Conservation (phyloP, 2,329 filamentous ascomycete genomes). For the Talaromyces amestolkiae region DNA sequence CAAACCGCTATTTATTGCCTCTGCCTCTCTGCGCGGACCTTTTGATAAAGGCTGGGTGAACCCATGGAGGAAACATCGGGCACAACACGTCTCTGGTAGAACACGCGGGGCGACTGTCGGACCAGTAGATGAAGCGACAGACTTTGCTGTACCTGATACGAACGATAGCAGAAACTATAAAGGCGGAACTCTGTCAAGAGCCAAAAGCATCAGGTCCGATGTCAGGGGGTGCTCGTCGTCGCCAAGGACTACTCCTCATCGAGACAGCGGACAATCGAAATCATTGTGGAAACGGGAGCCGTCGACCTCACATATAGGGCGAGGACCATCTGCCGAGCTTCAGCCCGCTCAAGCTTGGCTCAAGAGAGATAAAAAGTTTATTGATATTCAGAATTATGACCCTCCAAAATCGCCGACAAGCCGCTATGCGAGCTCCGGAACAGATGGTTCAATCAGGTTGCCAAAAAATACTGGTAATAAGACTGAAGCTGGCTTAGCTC, state of each 20-base stretch:
- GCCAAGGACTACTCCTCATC: not conserved
- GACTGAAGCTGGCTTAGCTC: not conserved
- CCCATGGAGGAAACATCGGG: constrained; percentile 42
- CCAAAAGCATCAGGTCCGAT: not conserved
- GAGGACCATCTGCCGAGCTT: constrained; percentile 13
- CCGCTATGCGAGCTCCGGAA: constrained; percentile 4
- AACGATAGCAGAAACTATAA: constrained; percentile 23
- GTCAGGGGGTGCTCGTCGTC: not conserved
- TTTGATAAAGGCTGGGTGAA: constrained; percentile 47
- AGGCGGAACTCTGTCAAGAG: not conserved
- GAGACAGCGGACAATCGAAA: not conserved
- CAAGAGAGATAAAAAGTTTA: constrained; percentile 11
- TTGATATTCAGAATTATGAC: constrained; percentile 31
- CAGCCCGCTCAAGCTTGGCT: constrained; percentile 11
- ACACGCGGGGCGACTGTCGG: not conserved
- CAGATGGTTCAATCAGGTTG: not conserved
- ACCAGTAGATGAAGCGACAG: not conserved
- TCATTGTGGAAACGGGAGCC: constrained; percentile 4
- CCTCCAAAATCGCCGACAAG: constrained; percentile 37
- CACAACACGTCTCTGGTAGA: constrained; percentile 9
- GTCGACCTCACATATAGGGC: not conserved
- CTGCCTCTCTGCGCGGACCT: constrained; percentile 46
- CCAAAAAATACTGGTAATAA: not conserved
- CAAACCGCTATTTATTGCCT: constrained; percentile 45
- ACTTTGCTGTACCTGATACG: constrained; percentile 29